Percentiles rank a stretch among this genome's conserved stretches.
These are phyloP conservation scores for Cryphonectria radicalis DNA, from an alignment of 2,329 filamentous ascomycete genomes.

Conservation along the genomic window DNA sequence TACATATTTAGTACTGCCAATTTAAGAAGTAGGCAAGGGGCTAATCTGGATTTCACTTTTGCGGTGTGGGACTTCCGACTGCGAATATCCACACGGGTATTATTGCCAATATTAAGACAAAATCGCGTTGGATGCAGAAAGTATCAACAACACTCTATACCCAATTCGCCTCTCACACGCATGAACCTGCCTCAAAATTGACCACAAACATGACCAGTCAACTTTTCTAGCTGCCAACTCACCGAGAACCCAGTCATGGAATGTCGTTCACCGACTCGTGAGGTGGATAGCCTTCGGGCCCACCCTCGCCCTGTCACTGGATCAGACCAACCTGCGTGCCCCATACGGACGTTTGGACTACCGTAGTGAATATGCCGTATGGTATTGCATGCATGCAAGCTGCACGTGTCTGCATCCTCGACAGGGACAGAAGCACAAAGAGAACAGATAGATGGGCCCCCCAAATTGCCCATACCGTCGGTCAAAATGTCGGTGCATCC, in stretches of 20 bases:
- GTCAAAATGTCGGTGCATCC: slow-evolving; percentile 31
- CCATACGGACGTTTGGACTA: background rate
- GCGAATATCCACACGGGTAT: background rate
- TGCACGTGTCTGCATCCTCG: slow-evolving; percentile 5
- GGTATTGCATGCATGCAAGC: background rate
- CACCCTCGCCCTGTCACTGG: background rate
- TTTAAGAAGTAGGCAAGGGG: background rate
- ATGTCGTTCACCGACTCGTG: slow-evolving; percentile 1
- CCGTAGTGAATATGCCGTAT: background rate
- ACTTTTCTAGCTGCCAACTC: background rate
- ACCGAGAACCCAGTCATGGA: background rate
- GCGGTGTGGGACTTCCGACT: background rate
- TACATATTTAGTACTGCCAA: background rate
- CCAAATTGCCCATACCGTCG: background rate
- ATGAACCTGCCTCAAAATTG: background rate
- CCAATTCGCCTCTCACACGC: background rate
- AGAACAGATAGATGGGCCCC: no score
- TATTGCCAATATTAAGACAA: background rate
- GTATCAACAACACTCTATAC: background rate
- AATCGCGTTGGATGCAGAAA: background rate
- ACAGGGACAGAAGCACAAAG: no score
- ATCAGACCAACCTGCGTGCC: background rate
- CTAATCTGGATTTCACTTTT: background rate
- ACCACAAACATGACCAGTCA: background rate
- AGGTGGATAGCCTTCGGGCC: background rate